These are phyloP conservation scores for barrel medic (Medicago truncatula) DNA, from an alignment of 306 rosid genomes.

Conservation along the genomic window DNA sequence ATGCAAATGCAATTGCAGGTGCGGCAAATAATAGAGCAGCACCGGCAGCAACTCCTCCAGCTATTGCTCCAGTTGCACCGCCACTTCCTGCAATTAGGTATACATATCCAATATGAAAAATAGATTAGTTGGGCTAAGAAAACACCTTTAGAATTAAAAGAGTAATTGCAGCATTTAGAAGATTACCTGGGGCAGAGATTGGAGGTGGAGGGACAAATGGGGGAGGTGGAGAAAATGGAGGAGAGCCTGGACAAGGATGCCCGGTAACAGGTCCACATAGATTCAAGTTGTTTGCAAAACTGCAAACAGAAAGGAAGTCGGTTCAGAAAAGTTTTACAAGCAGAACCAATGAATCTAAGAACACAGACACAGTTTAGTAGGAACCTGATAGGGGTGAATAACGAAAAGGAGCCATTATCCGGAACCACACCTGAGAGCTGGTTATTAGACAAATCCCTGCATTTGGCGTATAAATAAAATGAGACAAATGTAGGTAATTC, in stretches of 20 bases:
- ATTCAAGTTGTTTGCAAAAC: slow-evolving; percentile 93
- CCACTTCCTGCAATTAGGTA: slow-evolving; percentile 66
- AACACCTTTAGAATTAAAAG: not conserved
- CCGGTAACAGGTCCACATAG: slow-evolving; percentile 99
- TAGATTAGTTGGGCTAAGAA: slow-evolving; percentile 1
- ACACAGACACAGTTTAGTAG: slow-evolving; percentile 27
- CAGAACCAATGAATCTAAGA: slow-evolving; percentile 26
- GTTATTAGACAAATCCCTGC: slow-evolving; percentile 95
- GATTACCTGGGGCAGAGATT: slow-evolving; percentile 79
- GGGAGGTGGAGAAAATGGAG: slow-evolving; percentile 99
- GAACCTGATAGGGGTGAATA: slow-evolving; percentile 97
- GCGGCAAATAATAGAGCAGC: slow-evolving; percentile 97
- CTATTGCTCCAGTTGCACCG: slow-evolving; percentile 95
- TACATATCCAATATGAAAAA: not conserved
- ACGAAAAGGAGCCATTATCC: slow-evolving; percentile 95
- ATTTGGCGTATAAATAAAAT: slow-evolving; percentile 37
- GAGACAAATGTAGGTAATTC: slow-evolving; percentile 23
- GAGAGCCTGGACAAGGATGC: slow-evolving; percentile 98
- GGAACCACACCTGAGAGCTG: slow-evolving; percentile 90
- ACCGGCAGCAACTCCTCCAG: slow-evolving; percentile 99
- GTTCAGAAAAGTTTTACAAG: slow-evolving; percentile 35
- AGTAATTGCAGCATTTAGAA: slow-evolving; percentile 34
- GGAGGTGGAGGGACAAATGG: slow-evolving; percentile 98
- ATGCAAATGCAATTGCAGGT: slow-evolving; percentile 98
- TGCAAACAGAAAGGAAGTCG: slow-evolving; percentile 47